Base-by-base conservation (phyloP, 1,284 basidiomycete genomes). In the Phylloboletellus chloephorus region DNA sequence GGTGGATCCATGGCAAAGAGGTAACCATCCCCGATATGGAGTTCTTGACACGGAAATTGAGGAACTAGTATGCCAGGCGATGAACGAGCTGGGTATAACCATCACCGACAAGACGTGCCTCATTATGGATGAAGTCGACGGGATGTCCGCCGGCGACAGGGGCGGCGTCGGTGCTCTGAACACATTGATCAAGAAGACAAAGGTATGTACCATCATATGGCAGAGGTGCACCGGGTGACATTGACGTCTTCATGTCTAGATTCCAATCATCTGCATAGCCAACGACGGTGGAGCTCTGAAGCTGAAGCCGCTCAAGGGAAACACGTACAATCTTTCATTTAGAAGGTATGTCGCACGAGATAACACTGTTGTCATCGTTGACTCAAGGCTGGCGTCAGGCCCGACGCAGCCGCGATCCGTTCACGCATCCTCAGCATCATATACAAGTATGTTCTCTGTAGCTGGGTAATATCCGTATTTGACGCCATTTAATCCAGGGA, bases 61-160 rank as follows among this genome's bases (percentile, higher is more conserved):
- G 9, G 7, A 16, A 8, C 34, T 9, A 20, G 13, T n/a, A 10
- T 7, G 5, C 31, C 50, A 81, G 82, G 66, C 67, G 10, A 80
- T 76, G 2, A 85, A 88, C 46, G 77, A 78, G 0, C 69, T 78
- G 3, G 88, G 82, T 2, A 66, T 93, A 2, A 57, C 69, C 9
- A 79, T 97, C 47, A 89, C 86, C 0, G 79, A 88, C 51, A 80
- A 76, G 54, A 82, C 88, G 0, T 91, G 92, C 50, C 68, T 98
- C 31, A 98, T 98, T 61, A 97, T 99, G 92, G 96, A 99, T 60
- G 96, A 99, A 63, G 95, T 98, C 0, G 95, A 99, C 54, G 95
- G 96, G 7, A 98, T 98, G 93, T 96, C 92, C 5, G 89, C 90
- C 2, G 95, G 95, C 19, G 96, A 99, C 64, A 76, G 95, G 37